Base-by-base conservation (phyloP, 345 rosid species). In the Salix arbutifolia region DNA sequence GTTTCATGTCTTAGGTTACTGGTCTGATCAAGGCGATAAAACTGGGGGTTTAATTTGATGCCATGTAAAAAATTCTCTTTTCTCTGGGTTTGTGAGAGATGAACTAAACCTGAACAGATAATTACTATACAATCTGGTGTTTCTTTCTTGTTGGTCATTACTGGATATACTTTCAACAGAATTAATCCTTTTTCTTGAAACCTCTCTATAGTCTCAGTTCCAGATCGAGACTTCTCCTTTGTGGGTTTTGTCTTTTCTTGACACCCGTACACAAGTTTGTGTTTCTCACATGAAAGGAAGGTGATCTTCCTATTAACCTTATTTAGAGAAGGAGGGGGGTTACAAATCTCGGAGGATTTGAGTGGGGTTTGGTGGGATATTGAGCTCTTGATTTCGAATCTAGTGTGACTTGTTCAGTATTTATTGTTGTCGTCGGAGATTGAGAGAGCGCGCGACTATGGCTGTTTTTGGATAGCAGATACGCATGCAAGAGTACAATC, bases 271-370 rank as follows among this genome's bases (percentile, higher is more conserved):
- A 67, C 50, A 65, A 9, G 53, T 46, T 40, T 30, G 26, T 10
- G 8, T n/a, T 23, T 40, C 69, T 28, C 37, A 19, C 8, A 8
- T 58, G 14, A 9, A 76, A 69, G 26, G 73, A 68, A 56, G 73
- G 56, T 42, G 79, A 50, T 75, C 35, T 38, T 48, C n/a, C 11
- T 6, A 1, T 66, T n/a, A 8, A 8, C 26, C 69, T 18, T 18
- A 66, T 19, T 8, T 66, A 37, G 52, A 53, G 48, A 46, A 26
- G 37, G 31, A 31, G 37, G 31, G 40, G n/a, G 76, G 73, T 18
- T 67, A 53, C 72, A 77, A 71, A 76, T 84, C 82, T 72, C 19
- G 10, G 23, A 7, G 74, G 81, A 78, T 84, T 73, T 75, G 56
- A 46, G 53, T 19, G 31, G 33, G 44, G 14, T 76, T 65, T 6